Evolutionary conservation across 2,329 filamentous ascomycete species (phyloP).

Genomic region (Aureobasidium zeae): DNA sequence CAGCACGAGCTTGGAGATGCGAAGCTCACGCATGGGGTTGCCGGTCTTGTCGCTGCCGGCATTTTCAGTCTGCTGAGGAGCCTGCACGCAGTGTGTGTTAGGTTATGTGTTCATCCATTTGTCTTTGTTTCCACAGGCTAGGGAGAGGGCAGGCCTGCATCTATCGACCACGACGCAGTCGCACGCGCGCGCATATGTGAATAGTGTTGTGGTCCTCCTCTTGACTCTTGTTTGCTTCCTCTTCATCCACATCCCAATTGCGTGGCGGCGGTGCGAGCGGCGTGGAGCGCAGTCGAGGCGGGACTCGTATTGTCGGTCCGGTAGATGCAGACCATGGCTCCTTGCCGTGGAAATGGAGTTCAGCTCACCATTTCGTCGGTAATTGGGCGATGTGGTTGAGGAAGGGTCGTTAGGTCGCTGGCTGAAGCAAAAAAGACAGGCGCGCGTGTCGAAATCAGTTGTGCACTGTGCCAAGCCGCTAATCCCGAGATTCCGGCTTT

Average conservation of each 20-base stretch:
- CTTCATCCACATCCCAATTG: conserved; percentile 8
- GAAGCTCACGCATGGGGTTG: conserved; percentile 99
- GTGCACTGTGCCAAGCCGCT: not conserved
- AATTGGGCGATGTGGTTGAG: conserved; percentile 15
- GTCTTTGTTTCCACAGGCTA: conserved; percentile 10
- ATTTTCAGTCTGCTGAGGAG: conserved; percentile 7
- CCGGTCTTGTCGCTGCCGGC: conserved; percentile 59
- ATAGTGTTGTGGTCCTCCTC: conserved; percentile 1
- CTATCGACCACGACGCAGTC: conserved; percentile 7
- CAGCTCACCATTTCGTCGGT: conserved; percentile 16
- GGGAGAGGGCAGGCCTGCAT: conserved; percentile 16
- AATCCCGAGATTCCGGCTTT: not conserved
- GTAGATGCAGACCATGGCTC: conserved; percentile 10
- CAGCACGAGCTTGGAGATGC: conserved; percentile 98
- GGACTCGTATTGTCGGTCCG: not conserved
- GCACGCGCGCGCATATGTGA: conserved; percentile 13
- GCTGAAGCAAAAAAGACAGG: no score
- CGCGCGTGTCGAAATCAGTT: not conserved
- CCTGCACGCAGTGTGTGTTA: conserved; percentile 23
- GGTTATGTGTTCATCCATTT: conserved; percentile 15
- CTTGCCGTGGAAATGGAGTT: not conserved
- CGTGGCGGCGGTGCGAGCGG: not conserved
- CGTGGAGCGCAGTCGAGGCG: conserved; percentile 1
- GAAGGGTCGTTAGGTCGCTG: conserved; percentile 4
- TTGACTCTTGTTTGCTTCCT: not conserved